These are phyloP conservation scores for Paramecium bursaria DNA, from an alignment of 73 alveolate species.

Conservation along the genomic window DNA sequence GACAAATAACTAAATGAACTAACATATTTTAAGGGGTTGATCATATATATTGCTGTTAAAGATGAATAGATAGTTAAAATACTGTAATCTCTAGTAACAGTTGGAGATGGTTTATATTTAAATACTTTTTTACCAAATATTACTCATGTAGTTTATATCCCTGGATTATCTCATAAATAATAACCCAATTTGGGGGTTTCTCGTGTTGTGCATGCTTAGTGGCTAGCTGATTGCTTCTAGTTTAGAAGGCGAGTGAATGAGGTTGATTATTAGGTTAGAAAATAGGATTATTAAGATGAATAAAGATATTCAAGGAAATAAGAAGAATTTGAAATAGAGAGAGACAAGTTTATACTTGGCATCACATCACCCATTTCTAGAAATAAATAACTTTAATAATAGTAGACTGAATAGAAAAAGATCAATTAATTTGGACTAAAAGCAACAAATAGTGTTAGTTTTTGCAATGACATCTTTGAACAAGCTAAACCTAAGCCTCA, in stretches of 20 bases:
- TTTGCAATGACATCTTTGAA: no score
- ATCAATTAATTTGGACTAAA: slow-evolving; percentile 19
- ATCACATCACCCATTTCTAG: neutral
- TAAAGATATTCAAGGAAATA: neutral
- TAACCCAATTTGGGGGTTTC: neutral
- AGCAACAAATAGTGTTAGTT: no score
- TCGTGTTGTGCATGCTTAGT: slow-evolving; percentile 15
- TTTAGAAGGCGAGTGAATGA: slow-evolving; percentile 23
- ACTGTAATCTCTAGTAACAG: neutral
- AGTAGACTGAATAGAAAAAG: no score
- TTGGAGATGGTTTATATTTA: slow-evolving; percentile 49
- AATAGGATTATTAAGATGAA: neutral
- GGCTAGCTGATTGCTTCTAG: slow-evolving; percentile 39
- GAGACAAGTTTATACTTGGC: slow-evolving; percentile 39
- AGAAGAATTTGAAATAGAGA: slow-evolving; percentile 18
- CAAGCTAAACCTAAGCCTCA: neutral
- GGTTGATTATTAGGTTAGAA: slow-evolving; percentile 13
- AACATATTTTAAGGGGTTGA: neutral
- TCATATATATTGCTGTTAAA: slow-evolving; percentile 36
- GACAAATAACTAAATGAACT: neutral
- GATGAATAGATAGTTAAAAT: slow-evolving; percentile 12
- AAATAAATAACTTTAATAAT: neutral
- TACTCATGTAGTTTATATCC: slow-evolving; percentile 20
- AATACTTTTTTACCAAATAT: neutral
- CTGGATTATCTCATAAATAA: slow-evolving; percentile 1